Percentiles rank a stretch among this genome's conserved stretches.
Evolutionary conservation across 345 rosid genomes (phyloP).

Genomic region (Citrus cavaleriei): DNA sequence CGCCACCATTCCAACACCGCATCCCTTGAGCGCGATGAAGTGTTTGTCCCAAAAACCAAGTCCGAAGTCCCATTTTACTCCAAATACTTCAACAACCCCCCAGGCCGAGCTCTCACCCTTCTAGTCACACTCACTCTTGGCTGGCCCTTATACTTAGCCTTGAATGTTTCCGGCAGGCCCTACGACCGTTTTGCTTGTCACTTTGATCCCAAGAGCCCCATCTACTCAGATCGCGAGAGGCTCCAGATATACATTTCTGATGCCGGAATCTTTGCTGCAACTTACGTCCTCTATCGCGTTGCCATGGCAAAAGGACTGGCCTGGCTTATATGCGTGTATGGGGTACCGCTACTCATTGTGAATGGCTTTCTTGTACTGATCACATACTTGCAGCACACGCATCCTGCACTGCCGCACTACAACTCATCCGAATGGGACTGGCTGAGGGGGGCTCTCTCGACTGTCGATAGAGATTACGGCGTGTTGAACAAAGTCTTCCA

Average conservation of each 20-base stretch:
- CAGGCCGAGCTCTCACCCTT: conserved; percentile 34
- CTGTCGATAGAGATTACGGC: conserved; percentile 59
- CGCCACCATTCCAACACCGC: conserved; percentile 70
- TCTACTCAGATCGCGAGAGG: conserved; percentile 46
- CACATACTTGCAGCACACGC: conserved; percentile 69
- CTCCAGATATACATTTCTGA: conserved; percentile 49
- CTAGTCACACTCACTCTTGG: conserved; percentile 36
- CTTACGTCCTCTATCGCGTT: conserved; percentile 30
- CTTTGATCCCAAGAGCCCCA: conserved; percentile 47
- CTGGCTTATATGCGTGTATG: conserved; percentile 50
- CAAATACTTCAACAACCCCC: conserved; percentile 45
- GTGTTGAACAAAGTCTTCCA: conserved; percentile 57
- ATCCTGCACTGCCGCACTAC: conserved; percentile 55
- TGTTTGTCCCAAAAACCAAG: conserved; percentile 54
- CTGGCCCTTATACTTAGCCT: conserved; percentile 44
- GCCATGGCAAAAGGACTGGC: conserved; percentile 37
- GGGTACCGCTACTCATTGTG: conserved; percentile 46
- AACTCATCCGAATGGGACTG: conserved; percentile 66
- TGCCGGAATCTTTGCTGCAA: conserved; percentile 35
- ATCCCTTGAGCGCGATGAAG: conserved; percentile 61
- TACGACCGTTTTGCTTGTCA: conserved; percentile 49
- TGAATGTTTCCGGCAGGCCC: conserved; percentile 44
- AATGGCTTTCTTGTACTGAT: conserved; percentile 50
- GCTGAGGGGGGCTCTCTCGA: conserved; percentile 59
- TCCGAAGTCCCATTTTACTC: conserved; percentile 24